Conservation (phyloP, 345 rosid species). For the Populus simonii region DNA sequence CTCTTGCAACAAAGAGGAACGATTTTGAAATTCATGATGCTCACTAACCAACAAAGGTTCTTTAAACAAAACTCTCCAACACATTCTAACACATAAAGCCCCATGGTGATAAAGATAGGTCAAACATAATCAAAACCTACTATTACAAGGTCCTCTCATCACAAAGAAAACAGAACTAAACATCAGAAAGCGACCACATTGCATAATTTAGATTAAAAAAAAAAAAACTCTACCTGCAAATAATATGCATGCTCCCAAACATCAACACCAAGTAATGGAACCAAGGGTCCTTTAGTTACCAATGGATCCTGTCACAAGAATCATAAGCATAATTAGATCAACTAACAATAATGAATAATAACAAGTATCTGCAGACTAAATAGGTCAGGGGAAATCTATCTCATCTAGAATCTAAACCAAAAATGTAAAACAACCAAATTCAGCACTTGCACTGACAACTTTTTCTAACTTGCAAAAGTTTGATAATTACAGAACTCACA, state of each 20-base stretch:
- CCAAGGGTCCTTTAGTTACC: constrained; percentile 76
- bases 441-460: not conserved
- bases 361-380: not conserved
- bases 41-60: not conserved
- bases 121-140: not conserved
- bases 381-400: not conserved
- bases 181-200: not conserved
- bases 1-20: not conserved
- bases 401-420: not conserved
- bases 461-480: not conserved
- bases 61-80: not conserved
- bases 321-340: not conserved
- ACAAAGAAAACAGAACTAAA: too few relatives aligned
- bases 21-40: not conserved
- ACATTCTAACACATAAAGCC: not conserved
- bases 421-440: not conserved
- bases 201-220: not conserved
- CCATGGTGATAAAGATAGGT: not conserved
- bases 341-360: not conserved
- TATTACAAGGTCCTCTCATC: not conserved
- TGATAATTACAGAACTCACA: not conserved
- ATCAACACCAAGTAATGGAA: constrained; percentile 88
- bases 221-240: constrained; percentile 58
- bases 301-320: constrained; percentile 65
- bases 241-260: constrained; percentile 99